Percentiles rank a stretch among this genome's conserved stretches.
These are phyloP conservation scores for Talaromyces sp. DNA, from an alignment of 2,329 filamentous ascomycete genomes.

Conservation along the genomic window DNA sequence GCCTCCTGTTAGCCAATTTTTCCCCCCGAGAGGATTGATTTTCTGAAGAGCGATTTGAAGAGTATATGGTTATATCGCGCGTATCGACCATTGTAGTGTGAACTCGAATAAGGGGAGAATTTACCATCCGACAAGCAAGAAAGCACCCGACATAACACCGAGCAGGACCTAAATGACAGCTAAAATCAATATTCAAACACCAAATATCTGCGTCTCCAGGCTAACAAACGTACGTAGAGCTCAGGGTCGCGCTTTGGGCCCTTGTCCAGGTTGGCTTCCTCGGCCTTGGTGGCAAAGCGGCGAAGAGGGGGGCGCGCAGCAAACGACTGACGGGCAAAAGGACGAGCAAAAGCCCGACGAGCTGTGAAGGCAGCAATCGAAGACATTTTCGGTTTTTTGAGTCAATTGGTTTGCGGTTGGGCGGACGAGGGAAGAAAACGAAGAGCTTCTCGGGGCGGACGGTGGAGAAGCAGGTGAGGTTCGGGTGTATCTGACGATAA, in stretches of 20 bases:
- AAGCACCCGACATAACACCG: slow-evolving; percentile 82
- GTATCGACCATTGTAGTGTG: slow-evolving; percentile 16
- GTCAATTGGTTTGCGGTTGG: background rate
- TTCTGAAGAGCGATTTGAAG: background rate
- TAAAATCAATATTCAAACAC: background rate
- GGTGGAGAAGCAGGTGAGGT: background rate
- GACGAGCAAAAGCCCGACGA: slow-evolving; percentile 37
- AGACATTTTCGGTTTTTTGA: slow-evolving; percentile 25
- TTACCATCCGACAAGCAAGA: slow-evolving; percentile 76
- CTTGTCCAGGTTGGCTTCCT: slow-evolving; percentile 52
- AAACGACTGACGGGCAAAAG: slow-evolving; percentile 33
- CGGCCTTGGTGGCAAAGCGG: slow-evolving; percentile 37
- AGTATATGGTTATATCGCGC: background rate
- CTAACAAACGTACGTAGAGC: slow-evolving; percentile 57
- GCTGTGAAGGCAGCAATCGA: slow-evolving; percentile 37
- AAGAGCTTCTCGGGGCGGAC: background rate
- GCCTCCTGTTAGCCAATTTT: background rate
- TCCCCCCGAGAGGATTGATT: background rate
- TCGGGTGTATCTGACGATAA: slow-evolving; percentile 10
- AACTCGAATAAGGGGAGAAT: slow-evolving; percentile 10
- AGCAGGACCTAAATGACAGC: slow-evolving; percentile 65
- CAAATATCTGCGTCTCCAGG: background rate
- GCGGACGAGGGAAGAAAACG: background rate
- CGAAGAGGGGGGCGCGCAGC: slow-evolving; percentile 36
- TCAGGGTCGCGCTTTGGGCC: slow-evolving; percentile 67